Base-by-base conservation (phyloP, 257 asterid genomes). In the Striga asiatica region DNA sequence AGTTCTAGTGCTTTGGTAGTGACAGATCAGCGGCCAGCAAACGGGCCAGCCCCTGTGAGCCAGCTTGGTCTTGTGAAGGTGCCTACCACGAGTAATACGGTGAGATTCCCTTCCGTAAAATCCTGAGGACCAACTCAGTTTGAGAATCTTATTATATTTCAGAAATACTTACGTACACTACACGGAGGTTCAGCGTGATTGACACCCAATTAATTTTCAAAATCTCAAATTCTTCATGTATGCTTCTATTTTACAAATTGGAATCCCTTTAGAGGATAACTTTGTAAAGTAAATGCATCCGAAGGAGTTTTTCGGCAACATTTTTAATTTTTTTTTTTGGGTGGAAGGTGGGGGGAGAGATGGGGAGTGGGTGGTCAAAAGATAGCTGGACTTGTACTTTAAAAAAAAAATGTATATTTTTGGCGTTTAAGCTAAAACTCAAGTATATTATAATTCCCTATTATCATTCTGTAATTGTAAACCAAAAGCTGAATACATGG, bases 61-160 rank as follows among this genome's bases (percentile, higher is more conserved):
- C 94, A 82, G 68, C 93, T 82, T 69, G 81, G 94, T 74, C 83
- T 75, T 56, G 95, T 89, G 64, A 85, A 82, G 84, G 64, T 89
- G 64, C 89, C 97, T 27, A 71, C 58, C 69, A 51, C 64, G 79
- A 72, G 67, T 69, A 72, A 68, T 34, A 63, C 29, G 81, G 97
- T 89, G 69, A 76, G 83, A 67, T 58, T 68, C 54, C 52, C 68
- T 56, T 47, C 72, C 56, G 13, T 60, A 41, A 45, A 25, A 55
- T 72, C 50, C 58, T 50, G 29, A n/a, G 37, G 56, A 27, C 12
- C 51, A 54, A 20, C 54, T 62, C 41, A 24, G 58, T 54, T 60
- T 52, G 21, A 29, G 41, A 53, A 27, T 65, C 54, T 58, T 23
- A 32, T 45, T n/a, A 32, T 45, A 14, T 3, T 37, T 50, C 21